Conservation (phyloP, 2,329 filamentous ascomycete species). For the Ophiostoma pallidulum region DNA sequence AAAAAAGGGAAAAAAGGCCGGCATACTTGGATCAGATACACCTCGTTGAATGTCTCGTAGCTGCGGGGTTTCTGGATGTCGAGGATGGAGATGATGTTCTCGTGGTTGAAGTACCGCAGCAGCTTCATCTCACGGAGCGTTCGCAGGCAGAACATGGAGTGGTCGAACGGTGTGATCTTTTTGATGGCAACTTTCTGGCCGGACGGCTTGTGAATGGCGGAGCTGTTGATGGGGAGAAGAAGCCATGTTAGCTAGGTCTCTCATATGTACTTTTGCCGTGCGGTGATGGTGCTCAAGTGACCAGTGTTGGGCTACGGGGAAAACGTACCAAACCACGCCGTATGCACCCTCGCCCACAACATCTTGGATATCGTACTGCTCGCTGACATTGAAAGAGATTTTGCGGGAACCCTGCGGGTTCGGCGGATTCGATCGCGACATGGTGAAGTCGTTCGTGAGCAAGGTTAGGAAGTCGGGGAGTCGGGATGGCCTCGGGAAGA, state of each 20-base stretch:
- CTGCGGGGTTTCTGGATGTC: constrained; percentile 97
- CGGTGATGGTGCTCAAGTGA: too few species aligned
- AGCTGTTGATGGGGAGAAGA: constrained; percentile 46
- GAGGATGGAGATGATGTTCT: constrained; percentile 99
- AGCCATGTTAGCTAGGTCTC: neutral
- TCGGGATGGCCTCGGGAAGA: neutral
- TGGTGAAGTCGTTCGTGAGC: constrained; percentile 21
- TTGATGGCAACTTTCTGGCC: constrained; percentile 99
- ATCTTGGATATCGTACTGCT: constrained; percentile 99
- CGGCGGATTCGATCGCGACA: constrained; percentile 49
- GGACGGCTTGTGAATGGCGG: constrained; percentile 94
- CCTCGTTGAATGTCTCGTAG: constrained; percentile 93
- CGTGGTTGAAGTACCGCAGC: constrained; percentile 96
- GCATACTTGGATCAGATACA: constrained; percentile 88
- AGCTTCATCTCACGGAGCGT: constrained; percentile 99
- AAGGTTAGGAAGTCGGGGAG: too few species aligned
- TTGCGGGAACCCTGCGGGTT: constrained; percentile 64
- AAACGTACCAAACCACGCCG: constrained; percentile 86
- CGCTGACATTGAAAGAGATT: constrained; percentile 99
- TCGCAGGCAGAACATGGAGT: constrained; percentile 96
- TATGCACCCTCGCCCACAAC: constrained; percentile 98
- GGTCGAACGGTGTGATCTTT: constrained; percentile 98
- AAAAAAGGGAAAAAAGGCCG: neutral
- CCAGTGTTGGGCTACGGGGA: too few species aligned
- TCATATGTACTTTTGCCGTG: too few species aligned